Evolutionary conservation across 2,329 filamentous ascomycete species (phyloP).

Genomic region (Elsinoe necatrix): DNA sequence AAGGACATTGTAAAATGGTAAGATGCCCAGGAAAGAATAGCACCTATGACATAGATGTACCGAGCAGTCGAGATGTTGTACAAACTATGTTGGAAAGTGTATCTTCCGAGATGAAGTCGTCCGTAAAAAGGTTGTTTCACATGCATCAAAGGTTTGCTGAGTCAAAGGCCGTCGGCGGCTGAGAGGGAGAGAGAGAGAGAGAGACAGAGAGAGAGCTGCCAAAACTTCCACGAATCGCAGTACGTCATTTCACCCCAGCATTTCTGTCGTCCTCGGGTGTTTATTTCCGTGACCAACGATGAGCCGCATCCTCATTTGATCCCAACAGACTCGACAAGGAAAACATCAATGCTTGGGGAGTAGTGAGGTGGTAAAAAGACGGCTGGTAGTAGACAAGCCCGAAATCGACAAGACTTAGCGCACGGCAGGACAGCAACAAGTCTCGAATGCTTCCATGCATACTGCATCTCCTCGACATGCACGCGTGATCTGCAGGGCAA

Average conservation of each 20-base stretch:
- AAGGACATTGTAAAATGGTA: background rate
- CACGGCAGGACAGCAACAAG: background rate
- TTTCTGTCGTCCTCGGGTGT: background rate
- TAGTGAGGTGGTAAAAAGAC: background rate
- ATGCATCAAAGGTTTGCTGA: constrained; percentile 3
- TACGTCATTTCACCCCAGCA: constrained; percentile 10
- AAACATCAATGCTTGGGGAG: constrained; percentile 1
- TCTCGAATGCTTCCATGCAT: background rate
- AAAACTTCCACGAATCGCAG: constrained; percentile 12
- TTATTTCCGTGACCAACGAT: background rate
- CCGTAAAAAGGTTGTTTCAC: constrained; percentile 8
- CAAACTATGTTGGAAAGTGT: constrained; percentile 3
- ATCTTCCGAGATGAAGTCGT: background rate
- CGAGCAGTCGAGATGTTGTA: background rate
- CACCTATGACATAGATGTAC: background rate
- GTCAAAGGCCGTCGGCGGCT: background rate
- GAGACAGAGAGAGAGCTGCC: no score
- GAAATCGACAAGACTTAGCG: background rate
- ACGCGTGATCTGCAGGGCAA: background rate
- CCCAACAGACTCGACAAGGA: background rate
- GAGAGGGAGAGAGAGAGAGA: no score
- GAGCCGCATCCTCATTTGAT: background rate
- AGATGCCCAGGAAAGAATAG: background rate
- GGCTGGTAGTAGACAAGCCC: background rate
- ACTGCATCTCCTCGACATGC: background rate